phyloP scores from a whole-genome alignment of 306 rosid species.

The Biancaea sappan region DNA sequence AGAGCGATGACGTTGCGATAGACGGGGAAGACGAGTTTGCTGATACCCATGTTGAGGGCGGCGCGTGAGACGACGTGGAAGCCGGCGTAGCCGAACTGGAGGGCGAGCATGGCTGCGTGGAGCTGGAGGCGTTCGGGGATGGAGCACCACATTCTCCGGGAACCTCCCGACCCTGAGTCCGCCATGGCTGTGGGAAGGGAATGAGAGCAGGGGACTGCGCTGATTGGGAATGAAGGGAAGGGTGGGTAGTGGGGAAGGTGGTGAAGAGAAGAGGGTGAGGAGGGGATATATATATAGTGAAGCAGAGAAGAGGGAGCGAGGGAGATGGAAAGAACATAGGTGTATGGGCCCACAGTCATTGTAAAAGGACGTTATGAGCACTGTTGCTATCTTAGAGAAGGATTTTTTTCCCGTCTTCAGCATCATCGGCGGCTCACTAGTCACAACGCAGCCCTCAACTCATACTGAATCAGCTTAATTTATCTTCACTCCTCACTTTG shows the following conservation, averaged over 20 bases:
- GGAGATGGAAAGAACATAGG: background rate
- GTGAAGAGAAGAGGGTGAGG: constrained; percentile 43
- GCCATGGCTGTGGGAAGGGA: constrained; percentile 49
- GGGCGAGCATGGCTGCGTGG: constrained; percentile 84
- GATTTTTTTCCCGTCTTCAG: constrained; percentile 83
- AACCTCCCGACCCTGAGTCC: constrained; percentile 49
- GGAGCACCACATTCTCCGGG: constrained; percentile 72
- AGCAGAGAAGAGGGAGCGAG: background rate
- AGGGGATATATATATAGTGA: constrained; percentile 55
- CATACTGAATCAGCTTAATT: too few relatives aligned
- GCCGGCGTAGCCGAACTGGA: constrained; percentile 93
- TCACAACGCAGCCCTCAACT: constrained; percentile 30
- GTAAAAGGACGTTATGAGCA: constrained; percentile 59
- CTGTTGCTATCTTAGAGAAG: constrained; percentile 61
- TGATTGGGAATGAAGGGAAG: too few relatives aligned
- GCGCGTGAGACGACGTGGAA: constrained; percentile 86
- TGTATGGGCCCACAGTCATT: constrained; percentile 50
- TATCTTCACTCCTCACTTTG: too few relatives aligned
- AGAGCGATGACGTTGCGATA: constrained; percentile 85
- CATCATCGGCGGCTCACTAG: constrained; percentile 46
- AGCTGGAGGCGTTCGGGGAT: constrained; percentile 74
- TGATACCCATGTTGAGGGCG: constrained; percentile 92
- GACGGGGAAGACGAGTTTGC: constrained; percentile 85
- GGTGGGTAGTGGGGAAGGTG: too few relatives aligned
- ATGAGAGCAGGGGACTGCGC: too few relatives aligned